Evolutionary conservation across 306 rosid genomes (phyloP), one percentile per base, ranked within the genome.

Genomic region (Dryas octopetala): DNA sequence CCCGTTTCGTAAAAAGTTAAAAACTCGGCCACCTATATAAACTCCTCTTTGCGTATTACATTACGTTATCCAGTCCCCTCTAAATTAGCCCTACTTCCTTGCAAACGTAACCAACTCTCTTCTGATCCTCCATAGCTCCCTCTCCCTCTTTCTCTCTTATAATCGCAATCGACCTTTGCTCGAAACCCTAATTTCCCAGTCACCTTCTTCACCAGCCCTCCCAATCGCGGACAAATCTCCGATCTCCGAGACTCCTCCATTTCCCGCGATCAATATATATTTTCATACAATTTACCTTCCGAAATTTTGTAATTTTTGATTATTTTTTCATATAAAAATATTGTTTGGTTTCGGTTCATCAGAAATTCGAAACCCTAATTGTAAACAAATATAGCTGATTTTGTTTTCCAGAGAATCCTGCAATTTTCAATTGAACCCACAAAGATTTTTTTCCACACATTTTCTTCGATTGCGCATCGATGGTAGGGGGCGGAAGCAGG

Each of bases 401-500:
- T 6, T 5, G 49, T 50, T 52, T 52, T 53, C 26, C 12, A 4
- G 62, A 38, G 60, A 4, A 8, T 38, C 4, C 14, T 8, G 13
- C n/a, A 38, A 10, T 50, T 50, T 44, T 54, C 3, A 55, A 59
- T 48, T 68, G 38, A 46, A 5, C 7, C 59, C 45, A 2, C 12
- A 48, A n/a, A 46, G 51, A 19, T 13, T 49, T 6, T 61, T 13
- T 49, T 6, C n/a, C 44, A 28, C 41, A 10, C 32, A 19, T 55
- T 19, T 55, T 6, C 9, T 55, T 28, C 28, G 32, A 10, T n/a
- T 4, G 4, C 32, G 61, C 32, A 55, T 55, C 32, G 73, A 89
- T 93, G 98, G 89, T 85, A 7, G 98, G 97, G 14, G 97, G 98
- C 49, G 93, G 98, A 83, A 86, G 87, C 87, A 81, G 91, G 86